These are phyloP conservation scores for Spathaspora arborariae DNA, from an alignment of 805 yeast genomes.

Conservation along the genomic window DNA sequence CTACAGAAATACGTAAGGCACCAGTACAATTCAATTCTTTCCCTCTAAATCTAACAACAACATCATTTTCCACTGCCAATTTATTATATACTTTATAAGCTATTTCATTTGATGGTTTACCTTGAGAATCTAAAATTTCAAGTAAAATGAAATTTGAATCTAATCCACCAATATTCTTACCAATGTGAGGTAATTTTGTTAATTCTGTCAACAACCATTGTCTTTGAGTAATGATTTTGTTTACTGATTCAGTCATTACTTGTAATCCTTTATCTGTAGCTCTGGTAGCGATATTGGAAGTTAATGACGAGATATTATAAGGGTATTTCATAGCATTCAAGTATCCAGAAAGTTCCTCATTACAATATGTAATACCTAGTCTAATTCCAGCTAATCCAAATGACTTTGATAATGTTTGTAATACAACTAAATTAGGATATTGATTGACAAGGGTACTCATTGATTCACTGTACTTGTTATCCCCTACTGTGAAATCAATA, in stretches of 20 bases:
- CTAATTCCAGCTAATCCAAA: conserved; percentile 96
- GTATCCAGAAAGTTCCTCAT: conserved; percentile 55
- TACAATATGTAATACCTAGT: conserved; percentile 75
- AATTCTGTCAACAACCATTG: conserved; percentile 48
- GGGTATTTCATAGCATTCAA: conserved; percentile 94
- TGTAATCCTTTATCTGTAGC: conserved; percentile 62
- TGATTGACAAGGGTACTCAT: conserved; percentile 74
- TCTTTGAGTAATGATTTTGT: conserved; percentile 53
- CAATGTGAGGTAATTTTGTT: conserved; percentile 57
- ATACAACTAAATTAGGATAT: conserved; percentile 77
- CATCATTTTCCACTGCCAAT: conserved; percentile 68
- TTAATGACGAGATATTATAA: conserved; percentile 81
- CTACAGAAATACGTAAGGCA: conserved; percentile 81
- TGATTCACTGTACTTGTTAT: conserved; percentile 35
- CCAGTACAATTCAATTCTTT: conserved; percentile 86
- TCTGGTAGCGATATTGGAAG: conserved; percentile 70
- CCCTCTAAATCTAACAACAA: conserved; percentile 91
- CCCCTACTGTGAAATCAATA: conserved; percentile 62
- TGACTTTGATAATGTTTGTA: conserved; percentile 91
- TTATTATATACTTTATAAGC: conserved; percentile 65
- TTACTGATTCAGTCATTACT: conserved; percentile 55
- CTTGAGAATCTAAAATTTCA: conserved; percentile 59
- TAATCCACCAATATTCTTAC: conserved; percentile 72
- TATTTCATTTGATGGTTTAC: conserved; percentile 60
- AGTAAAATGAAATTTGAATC: conserved; percentile 85